Base-by-base conservation (phyloP, 1,284 basidiomycete species). In the Rugosomyces carneus region DNA sequence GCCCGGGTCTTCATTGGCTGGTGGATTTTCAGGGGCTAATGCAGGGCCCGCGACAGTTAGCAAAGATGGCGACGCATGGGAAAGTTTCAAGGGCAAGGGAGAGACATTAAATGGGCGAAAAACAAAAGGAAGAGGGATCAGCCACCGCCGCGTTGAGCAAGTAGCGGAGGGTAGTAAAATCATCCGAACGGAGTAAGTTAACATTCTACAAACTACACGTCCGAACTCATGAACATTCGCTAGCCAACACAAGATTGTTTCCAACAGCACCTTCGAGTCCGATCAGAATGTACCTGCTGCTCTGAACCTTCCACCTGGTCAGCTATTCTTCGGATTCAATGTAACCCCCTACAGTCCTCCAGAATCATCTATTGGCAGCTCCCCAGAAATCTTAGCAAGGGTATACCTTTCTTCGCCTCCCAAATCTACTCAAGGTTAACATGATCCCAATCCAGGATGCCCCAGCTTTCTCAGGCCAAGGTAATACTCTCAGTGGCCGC, bases 251-350 rank as follows among this genome's bases (percentile, higher is more conserved):
- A 81, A 80, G 24, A 81, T 98, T 39, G 80, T 98, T 42, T 93
- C 93, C 0, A 91, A 88, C 47, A 85, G 84, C 45, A 83, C 81
- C 19, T 66, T 92, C 9, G 84, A 91, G 57, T 73, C 77, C 5
- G 86, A 88, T 31, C 75, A 73, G 44, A 86, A 88, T 62, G 91
- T 90, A 4, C 94, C 96, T 1, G 93, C 92, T 0, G 84, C 92
- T 0, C 74, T 99, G 39, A 87, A 89, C 55, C 71, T 99, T 23
- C 93, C 95, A 0, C 87, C 89, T 53, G 96, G 96, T 16, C 89
- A 94, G 57, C 72, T 96, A 19, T 96, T 97, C 73, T 96, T 97
- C 60, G 93, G 93, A 7, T 97, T 86, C 70, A 84, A 85, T 46
- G 77, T 89, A 40, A 67, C 81, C 2, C 70, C 84, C 0, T 92